These are phyloP conservation scores for Eragrostis tef DNA, from an alignment of 202 grass and related monocot genomes.

Conservation along the genomic window DNA sequence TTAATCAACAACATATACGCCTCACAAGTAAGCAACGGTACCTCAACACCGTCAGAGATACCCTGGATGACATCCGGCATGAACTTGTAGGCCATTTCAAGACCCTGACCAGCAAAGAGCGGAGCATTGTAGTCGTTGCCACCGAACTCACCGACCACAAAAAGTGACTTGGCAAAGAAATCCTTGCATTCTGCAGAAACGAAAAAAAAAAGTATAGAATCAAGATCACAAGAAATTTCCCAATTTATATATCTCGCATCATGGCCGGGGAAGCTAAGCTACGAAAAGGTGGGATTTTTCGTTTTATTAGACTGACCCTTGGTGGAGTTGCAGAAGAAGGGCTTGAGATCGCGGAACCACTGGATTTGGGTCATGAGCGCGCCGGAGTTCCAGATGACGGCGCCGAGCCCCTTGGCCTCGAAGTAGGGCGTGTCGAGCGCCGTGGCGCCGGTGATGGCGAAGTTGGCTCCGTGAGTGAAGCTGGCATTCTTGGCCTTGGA, in stretches of 20 bases:
- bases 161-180: conserved; percentile 72
- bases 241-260: not conserved
- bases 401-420: conserved; percentile 62
- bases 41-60: conserved; percentile 77
- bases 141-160: conserved; percentile 82
- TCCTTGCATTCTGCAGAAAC: conserved; percentile 75
- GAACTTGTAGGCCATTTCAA: conserved; percentile 63
- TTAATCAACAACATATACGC: not conserved
- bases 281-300: not conserved
- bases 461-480: conserved; percentile 77
- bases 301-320: conserved; percentile 52
- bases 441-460: conserved; percentile 87
- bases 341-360: conserved; percentile 82
- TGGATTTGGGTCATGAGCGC: conserved; percentile 80
- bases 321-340: conserved; percentile 73
- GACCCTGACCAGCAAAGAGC: conserved; percentile 58
- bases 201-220: conserved; percentile 8
- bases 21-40: conserved; percentile 34
- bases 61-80: conserved; percentile 75
- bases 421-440: conserved; percentile 80
- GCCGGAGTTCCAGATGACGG: conserved; percentile 72
- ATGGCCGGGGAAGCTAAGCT: not conserved
- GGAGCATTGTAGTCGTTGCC: conserved; percentile 91
- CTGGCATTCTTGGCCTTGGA: conserved; percentile 72
- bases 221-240: not conserved